Evolutionary conservation across 1,284 basidiomycete species (phyloP).

Genomic region (Prillingera fragicola): DNA sequence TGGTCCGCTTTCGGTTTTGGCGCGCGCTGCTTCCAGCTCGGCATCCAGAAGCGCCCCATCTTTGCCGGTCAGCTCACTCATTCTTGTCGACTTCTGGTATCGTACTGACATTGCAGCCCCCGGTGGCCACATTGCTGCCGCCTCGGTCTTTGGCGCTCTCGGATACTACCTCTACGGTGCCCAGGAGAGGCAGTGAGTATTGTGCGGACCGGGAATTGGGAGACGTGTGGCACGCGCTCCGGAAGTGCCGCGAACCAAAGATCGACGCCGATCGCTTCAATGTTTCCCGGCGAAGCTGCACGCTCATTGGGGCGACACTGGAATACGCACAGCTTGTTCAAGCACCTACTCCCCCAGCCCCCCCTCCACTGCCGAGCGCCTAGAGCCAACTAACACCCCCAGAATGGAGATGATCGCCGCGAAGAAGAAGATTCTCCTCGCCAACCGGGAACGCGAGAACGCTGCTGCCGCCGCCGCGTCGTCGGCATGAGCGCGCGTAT

Average conservation of each 20-base stretch:
- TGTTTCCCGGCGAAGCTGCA: too few relatives aligned
- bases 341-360: background rate
- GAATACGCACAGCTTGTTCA: too few relatives aligned
- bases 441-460: constrained; percentile 27
- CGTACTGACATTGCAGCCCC: constrained; percentile 27
- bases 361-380: background rate
- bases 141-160: constrained; percentile 36
- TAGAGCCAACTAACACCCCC: background rate
- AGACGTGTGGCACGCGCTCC: too few relatives aligned
- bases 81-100: background rate
- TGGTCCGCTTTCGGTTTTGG: constrained; percentile 73
- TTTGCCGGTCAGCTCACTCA: constrained; percentile 35
- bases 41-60: constrained; percentile 56
- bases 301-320: too few relatives aligned
- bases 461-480: constrained; percentile 10
- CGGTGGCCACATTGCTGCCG: constrained; percentile 29
- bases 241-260: too few relatives aligned
- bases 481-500: constrained; percentile 1
- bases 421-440: constrained; percentile 27
- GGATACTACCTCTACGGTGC: constrained; percentile 40
- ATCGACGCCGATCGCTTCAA: too few relatives aligned
- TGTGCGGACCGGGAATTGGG: too few relatives aligned
- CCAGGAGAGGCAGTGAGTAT: constrained; percentile 45
- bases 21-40: constrained; percentile 71
- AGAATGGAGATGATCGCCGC: constrained; percentile 29